These are phyloP conservation scores for Leptodermis oblonga DNA, from an alignment of 257 asterid species.

Conservation along the genomic window DNA sequence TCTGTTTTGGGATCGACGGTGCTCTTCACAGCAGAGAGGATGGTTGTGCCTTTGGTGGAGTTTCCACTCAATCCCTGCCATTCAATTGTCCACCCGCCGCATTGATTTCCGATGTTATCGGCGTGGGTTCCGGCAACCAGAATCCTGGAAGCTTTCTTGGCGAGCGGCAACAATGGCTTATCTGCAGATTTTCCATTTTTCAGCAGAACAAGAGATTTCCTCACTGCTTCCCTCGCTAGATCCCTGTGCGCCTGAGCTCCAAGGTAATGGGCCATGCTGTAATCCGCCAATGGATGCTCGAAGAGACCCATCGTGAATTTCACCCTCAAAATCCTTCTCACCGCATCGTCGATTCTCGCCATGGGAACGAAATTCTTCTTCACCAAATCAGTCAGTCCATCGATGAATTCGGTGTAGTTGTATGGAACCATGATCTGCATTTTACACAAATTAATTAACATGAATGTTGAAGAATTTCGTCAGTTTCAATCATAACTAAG, in stretches of 20 bases:
- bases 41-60: slow-evolving; percentile 27
- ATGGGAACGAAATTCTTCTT: slow-evolving; percentile 39
- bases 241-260: slow-evolving; percentile 47
- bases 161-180: slow-evolving; percentile 32
- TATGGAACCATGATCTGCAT: slow-evolving; percentile 69
- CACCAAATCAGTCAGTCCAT: slow-evolving; percentile 50
- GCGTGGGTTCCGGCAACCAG: slow-evolving; percentile 43
- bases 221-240: slow-evolving; percentile 42
- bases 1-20: slow-evolving; percentile 22
- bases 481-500: not conserved
- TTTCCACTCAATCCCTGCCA: slow-evolving; percentile 37
- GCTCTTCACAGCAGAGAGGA: slow-evolving; percentile 19
- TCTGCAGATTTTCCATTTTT: slow-evolving; percentile 27
- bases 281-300: slow-evolving; percentile 63
- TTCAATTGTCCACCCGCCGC: slow-evolving; percentile 42
- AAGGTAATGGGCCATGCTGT: slow-evolving; percentile 55
- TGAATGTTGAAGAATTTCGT: not conserved
- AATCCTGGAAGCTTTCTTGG: slow-evolving; percentile 26
- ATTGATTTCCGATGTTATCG: slow-evolving; percentile 32
- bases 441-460: not conserved
- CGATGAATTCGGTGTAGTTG: slow-evolving; percentile 51
- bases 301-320: slow-evolving; percentile 68
- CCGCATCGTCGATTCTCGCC: slow-evolving; percentile 71
- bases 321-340: slow-evolving; percentile 54
- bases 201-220: slow-evolving; percentile 40